These are phyloP conservation scores for Penicillium aurantiogriseum DNA, from an alignment of 2,329 filamentous ascomycete genomes.

Conservation along the genomic window DNA sequence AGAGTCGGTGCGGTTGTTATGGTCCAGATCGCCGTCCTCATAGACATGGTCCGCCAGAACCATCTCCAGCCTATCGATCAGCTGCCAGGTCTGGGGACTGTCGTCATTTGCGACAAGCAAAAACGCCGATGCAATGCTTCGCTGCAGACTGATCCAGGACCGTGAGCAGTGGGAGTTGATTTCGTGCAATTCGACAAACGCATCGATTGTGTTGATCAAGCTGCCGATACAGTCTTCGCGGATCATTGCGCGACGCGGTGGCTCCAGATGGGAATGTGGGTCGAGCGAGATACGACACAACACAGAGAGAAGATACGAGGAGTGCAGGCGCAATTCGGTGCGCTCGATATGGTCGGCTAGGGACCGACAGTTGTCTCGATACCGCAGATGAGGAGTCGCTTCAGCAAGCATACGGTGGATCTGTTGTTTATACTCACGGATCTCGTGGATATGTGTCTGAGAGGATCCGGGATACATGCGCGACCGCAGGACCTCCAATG, in stretches of 20 bases:
- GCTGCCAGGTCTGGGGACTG: constrained; percentile 25
- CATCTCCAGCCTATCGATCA: constrained; percentile 31
- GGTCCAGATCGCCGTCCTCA: constrained; percentile 23
- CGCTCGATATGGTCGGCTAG: constrained; percentile 55
- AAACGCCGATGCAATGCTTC: constrained; percentile 44
- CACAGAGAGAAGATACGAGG: constrained; percentile 60
- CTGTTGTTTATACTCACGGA: constrained; percentile 55
- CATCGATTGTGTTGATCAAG: constrained; percentile 53
- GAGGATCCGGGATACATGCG: constrained; percentile 50
- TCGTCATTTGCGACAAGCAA: constrained; percentile 36
- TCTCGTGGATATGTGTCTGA: constrained; percentile 51
- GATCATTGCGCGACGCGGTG: constrained; percentile 37
- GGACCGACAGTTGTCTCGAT: constrained; percentile 40
- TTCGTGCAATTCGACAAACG: constrained; percentile 54
- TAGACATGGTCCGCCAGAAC: constrained; percentile 35
- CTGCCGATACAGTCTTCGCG: constrained; percentile 54
- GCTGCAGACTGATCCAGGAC: constrained; percentile 44
- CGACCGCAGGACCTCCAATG: constrained; percentile 56
- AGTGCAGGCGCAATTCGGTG: constrained; percentile 59
- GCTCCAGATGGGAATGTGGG: constrained; percentile 40
- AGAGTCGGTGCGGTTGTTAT: constrained; percentile 33
- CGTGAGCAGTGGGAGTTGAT: constrained; percentile 39
- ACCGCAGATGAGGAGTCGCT: constrained; percentile 55
- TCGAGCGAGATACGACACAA: constrained; percentile 57
- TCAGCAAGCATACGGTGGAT: constrained; percentile 56